Evolutionary conservation across 257 asterid species (phyloP).

Genomic region (Ligustrum vulgare): DNA sequence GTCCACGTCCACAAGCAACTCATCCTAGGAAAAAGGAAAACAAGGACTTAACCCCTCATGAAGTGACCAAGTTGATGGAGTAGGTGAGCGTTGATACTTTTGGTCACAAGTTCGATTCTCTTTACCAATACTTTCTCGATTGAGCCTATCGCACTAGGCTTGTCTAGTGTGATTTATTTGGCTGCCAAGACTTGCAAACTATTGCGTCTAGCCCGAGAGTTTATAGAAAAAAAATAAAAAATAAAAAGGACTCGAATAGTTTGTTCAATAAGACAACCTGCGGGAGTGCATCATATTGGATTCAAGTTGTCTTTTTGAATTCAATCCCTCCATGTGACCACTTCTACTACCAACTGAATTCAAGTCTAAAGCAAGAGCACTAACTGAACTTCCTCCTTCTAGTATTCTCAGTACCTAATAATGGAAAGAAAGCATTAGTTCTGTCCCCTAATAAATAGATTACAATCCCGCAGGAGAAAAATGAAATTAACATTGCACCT

Average conservation of each 20-base stretch:
- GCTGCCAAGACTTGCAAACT: too few species aligned
- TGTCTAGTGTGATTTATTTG: too few species aligned
- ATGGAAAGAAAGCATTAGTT: too few species aligned
- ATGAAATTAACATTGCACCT: neutral
- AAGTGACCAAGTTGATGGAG: too few species aligned
- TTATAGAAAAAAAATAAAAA: too few species aligned
- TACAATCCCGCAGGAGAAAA: neutral
- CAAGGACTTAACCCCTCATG: too few species aligned
- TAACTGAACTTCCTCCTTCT: conserved; percentile 55
- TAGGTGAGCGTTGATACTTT: too few species aligned
- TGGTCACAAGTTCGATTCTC: too few species aligned
- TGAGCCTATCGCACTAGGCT: too few species aligned
- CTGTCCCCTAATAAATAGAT: too few species aligned
- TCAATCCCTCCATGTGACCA: conserved; percentile 49
- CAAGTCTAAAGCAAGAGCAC: conserved; percentile 41
- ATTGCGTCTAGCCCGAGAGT: too few species aligned
- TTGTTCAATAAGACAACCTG: conserved; percentile 47
- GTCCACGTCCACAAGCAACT: neutral
- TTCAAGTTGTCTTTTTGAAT: conserved; percentile 29
- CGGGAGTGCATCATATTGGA: conserved; percentile 45
- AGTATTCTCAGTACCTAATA: conserved; percentile 61
- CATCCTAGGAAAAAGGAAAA: neutral
- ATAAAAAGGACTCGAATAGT: neutral
- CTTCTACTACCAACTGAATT: conserved; percentile 59
- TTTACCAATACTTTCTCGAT: too few species aligned